phyloP scores from a whole-genome alignment of 108 stramenopile genomes.

The Pseudonitzschia multiseries region DNA sequence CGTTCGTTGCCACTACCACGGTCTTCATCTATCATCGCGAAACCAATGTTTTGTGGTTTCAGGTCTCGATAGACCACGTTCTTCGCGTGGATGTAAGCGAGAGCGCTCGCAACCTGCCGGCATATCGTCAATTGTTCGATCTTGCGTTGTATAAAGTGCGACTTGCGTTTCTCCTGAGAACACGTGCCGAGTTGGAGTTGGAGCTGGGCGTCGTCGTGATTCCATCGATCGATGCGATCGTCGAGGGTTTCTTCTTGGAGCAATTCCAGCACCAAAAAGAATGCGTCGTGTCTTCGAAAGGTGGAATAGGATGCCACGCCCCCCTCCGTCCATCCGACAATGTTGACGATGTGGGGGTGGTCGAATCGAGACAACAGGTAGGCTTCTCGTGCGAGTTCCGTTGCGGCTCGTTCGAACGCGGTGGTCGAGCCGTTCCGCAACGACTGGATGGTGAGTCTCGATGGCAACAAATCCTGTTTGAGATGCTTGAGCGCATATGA shows the following conservation, averaged over 20 bases:
- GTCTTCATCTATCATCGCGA: slow-evolving; percentile 15
- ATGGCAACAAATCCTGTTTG: slow-evolving; percentile 34
- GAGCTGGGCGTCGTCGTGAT: slow-evolving; percentile 12
- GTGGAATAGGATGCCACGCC: slow-evolving; percentile 47
- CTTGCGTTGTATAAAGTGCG: slow-evolving; percentile 33
- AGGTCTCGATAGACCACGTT: slow-evolving; percentile 71
- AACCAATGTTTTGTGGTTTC: slow-evolving; percentile 61
- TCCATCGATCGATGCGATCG: slow-evolving; percentile 53
- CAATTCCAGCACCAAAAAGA: slow-evolving; percentile 57
- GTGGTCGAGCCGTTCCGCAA: slow-evolving; percentile 24
- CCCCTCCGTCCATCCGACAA: slow-evolving; percentile 32
- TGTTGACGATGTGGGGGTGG: slow-evolving; percentile 4
- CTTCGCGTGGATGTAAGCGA: slow-evolving; percentile 65
- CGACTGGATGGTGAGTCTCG: slow-evolving; percentile 2
- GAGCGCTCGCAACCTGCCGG: slow-evolving; percentile 54
- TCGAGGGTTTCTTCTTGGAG: slow-evolving; percentile 55
- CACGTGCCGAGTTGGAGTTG: background rate
- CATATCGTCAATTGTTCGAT: slow-evolving; percentile 14
- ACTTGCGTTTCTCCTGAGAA: background rate
- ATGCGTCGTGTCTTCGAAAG: slow-evolving; percentile 41
- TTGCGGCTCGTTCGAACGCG: slow-evolving; percentile 57
- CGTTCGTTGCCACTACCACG: background rate
- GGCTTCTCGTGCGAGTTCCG: slow-evolving; percentile 74
- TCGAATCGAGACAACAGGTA: slow-evolving; percentile 55
- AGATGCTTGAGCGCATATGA: slow-evolving; percentile 58